Conservation (phyloP, 169 alveolate species). For the Perkinsus chesapeaki region DNA sequence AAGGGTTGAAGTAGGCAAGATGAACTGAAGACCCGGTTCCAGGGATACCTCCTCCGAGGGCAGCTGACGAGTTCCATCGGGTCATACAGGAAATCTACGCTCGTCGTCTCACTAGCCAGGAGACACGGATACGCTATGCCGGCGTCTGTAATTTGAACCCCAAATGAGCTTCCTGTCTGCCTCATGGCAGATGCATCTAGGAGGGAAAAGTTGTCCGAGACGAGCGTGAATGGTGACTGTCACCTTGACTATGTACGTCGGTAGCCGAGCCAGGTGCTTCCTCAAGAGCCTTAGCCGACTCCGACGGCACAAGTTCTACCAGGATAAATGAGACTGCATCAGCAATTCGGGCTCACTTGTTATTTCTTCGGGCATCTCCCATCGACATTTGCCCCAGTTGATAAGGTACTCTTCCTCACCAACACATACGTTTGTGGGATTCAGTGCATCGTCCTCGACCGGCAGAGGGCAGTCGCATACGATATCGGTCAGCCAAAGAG, state of each 20-base stretch:
- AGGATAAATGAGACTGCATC: too few relatives aligned
- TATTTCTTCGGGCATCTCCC: background rate
- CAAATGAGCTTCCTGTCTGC: background rate
- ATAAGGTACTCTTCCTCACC: background rate
- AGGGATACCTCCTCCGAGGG: background rate
- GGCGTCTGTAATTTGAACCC: background rate
- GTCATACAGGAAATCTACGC: background rate
- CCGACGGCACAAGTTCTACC: background rate
- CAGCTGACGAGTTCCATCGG: background rate
- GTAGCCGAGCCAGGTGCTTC: too few relatives aligned
- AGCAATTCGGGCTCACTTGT: background rate
- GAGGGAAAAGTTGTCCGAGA: background rate
- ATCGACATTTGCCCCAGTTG: background rate
- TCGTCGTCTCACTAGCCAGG: background rate
- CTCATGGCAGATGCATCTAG: background rate
- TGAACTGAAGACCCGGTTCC: too few relatives aligned
- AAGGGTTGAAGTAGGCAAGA: too few relatives aligned
- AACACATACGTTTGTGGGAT: background rate
- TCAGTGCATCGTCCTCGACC: background rate
- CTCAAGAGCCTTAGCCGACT: background rate
- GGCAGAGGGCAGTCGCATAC: background rate
- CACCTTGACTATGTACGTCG: too few relatives aligned
- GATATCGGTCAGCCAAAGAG: background rate
- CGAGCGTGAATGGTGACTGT: background rate
- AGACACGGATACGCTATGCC: background rate